Evolutionary conservation across 2,329 filamentous ascomycete species (phyloP), one percentile per base, ranked within the genome.

Genomic region (Stachybotrys chartarum): DNA sequence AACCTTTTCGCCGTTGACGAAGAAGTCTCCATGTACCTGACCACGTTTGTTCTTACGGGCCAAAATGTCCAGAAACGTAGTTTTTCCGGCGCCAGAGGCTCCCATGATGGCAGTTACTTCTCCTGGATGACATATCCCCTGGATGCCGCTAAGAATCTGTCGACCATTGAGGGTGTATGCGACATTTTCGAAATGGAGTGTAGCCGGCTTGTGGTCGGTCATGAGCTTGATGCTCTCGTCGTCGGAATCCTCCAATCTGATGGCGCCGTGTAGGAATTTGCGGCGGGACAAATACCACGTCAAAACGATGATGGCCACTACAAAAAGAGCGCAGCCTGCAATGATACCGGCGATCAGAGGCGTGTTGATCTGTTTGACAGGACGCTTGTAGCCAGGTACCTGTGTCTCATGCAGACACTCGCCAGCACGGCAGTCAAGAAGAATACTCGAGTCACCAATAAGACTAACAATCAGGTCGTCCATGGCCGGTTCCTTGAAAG

Each of bases 31-130:
- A 8, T 80, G 76, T 0, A 88, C 83, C 2, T 78, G 71, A 45
- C 94, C 95, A 39, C 91, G 86, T 74, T 99, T 99, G 73, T 97
- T 97, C 78, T 97, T 99, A 59, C 92, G 86, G 8, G 94, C 94
- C 50, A 99, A 78, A 57, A 99, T 96, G 67, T 99, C 94, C 49
- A 99, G 77, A 71, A 99, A 97, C 0, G 91, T 96, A 0, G 94
- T 99, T 75, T 99, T 99, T 57, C 94, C 94, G 47, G 94, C 95
- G 32, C 94, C 94, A 1, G 94, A 99, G 7, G 94, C 93, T 55
- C 94, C 94, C 93, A 99, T 99, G 64, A 99, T 96, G 8, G 94
- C 94, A 61, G 93, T 90, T 7, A 97, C 84, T 69, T 99, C 91
- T n/a, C 95, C 95, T 3, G 93, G 91, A 62, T 88, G 88, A n/a